These are phyloP conservation scores for Boletus reticuloceps DNA, from an alignment of 768 basidiomycete species.

Conservation along the genomic window DNA sequence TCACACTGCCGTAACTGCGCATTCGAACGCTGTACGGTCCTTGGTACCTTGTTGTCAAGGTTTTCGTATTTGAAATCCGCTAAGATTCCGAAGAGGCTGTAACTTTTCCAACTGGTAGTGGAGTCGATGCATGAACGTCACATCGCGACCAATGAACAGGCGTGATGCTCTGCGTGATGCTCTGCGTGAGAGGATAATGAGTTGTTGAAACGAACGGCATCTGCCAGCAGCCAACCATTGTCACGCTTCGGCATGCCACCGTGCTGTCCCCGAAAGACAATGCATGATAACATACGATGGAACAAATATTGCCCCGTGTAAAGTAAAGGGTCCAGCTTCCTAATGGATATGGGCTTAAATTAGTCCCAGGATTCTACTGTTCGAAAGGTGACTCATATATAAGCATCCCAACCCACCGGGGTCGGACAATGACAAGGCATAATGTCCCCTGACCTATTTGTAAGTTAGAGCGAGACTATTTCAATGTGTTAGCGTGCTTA, in stretches of 20 bases:
- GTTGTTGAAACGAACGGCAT: background rate
- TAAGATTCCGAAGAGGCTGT: background rate
- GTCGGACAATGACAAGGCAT: too few relatives aligned
- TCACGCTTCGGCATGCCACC: background rate
- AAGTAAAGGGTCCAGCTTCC: background rate
- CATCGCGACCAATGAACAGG: background rate
- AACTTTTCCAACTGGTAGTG: background rate
- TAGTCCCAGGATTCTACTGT: background rate
- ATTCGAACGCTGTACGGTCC: background rate
- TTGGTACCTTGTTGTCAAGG: background rate
- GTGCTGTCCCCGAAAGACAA: background rate
- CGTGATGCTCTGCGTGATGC: background rate
- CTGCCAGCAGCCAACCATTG: background rate
- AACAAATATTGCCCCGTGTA: conserved; percentile 1
- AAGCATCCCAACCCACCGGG: background rate
- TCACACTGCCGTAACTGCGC: background rate
- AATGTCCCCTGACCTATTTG: background rate
- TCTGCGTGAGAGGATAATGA: background rate
- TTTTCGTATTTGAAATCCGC: conserved; percentile 14
- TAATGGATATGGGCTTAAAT: background rate
- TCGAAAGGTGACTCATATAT: background rate
- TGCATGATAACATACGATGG: background rate
- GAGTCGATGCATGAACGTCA: background rate
- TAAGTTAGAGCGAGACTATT: background rate
- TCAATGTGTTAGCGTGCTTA: conserved; percentile 5